These are phyloP conservation scores for Melocanna baccifera DNA, from an alignment of 176 grass and related monocot genomes.

Conservation along the genomic window DNA sequence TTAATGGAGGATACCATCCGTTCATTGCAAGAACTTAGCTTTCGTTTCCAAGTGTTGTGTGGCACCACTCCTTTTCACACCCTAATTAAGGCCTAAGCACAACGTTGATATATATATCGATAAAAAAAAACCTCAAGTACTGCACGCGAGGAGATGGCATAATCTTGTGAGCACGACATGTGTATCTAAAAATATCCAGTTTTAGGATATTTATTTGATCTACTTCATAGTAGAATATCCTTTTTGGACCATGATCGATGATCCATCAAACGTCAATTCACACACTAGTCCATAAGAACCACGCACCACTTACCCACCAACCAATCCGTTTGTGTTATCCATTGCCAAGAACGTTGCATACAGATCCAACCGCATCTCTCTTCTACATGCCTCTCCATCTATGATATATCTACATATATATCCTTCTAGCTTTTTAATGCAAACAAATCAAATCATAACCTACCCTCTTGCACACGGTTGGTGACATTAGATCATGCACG, in stretches of 20 bases:
- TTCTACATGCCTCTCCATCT: too few species aligned
- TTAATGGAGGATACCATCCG: not conserved
- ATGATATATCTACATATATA: too few species aligned
- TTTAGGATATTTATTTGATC: slow-evolving; percentile 13
- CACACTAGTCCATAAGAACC: too few species aligned
- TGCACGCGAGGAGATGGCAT: not conserved
- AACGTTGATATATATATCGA: not conserved
- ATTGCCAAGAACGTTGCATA: too few species aligned
- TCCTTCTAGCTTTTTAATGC: too few species aligned
- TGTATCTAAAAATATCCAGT: not conserved
- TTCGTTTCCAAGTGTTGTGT: not conserved
- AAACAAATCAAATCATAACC: not conserved
- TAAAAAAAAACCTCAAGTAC: not conserved
- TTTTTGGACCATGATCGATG: not conserved
- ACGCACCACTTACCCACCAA: too few species aligned
- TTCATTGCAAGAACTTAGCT: not conserved
- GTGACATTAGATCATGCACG: not conserved
- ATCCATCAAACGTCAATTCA: not conserved
- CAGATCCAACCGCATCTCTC: too few species aligned
- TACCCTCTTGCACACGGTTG: too few species aligned
- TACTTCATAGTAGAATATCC: not conserved
- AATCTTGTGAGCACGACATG: not conserved
- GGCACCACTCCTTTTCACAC: not conserved
- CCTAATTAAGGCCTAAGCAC: not conserved
- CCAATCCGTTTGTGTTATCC: too few species aligned